Percentiles rank a stretch among this genome's conserved stretches.
Conservation (phyloP, 2,329 filamentous ascomycete species). For the Pestalotiopsis sp. region DNA sequence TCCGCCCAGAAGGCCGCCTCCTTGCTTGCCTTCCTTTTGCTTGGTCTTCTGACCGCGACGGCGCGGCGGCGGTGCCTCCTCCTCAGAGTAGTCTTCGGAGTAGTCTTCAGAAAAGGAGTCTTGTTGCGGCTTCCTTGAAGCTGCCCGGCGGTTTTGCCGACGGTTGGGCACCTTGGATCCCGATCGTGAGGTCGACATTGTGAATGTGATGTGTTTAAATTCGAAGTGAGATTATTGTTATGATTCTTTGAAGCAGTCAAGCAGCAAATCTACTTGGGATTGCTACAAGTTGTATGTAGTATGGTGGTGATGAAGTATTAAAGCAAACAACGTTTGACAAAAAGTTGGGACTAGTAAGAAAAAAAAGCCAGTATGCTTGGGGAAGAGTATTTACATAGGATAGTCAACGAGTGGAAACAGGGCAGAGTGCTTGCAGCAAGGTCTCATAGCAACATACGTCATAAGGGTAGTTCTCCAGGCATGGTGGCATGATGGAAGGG, state of each 20-base stretch:
- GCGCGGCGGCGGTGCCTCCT: conserved; percentile 25
- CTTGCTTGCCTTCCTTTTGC: conserved; percentile 24
- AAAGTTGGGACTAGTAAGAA: neutral
- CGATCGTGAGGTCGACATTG: conserved; percentile 14
- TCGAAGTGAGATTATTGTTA: neutral
- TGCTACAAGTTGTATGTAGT: neutral
- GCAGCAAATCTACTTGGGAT: neutral
- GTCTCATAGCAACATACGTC: neutral
- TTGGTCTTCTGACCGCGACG: conserved; percentile 25
- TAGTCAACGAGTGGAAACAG: conserved; percentile 1
- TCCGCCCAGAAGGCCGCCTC: conserved; percentile 11
- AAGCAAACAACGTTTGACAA: neutral
- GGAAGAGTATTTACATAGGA: conserved; percentile 23
- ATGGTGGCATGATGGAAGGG: neutral
- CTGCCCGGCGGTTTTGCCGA: conserved; percentile 21
- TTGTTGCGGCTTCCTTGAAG: conserved; percentile 25
- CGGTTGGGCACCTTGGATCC: conserved; percentile 20
- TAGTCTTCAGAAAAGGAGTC: conserved; percentile 22
- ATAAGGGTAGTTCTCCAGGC: neutral
- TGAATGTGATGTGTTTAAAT: neutral
- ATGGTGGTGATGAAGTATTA: neutral
- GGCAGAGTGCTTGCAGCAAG: neutral
- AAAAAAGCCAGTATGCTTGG: neutral
- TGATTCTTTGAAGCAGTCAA: neutral
- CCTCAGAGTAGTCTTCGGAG: conserved; percentile 23